These are phyloP conservation scores for Boletus subparvulus DNA, from an alignment of 768 basidiomycete species.

Conservation along the genomic window DNA sequence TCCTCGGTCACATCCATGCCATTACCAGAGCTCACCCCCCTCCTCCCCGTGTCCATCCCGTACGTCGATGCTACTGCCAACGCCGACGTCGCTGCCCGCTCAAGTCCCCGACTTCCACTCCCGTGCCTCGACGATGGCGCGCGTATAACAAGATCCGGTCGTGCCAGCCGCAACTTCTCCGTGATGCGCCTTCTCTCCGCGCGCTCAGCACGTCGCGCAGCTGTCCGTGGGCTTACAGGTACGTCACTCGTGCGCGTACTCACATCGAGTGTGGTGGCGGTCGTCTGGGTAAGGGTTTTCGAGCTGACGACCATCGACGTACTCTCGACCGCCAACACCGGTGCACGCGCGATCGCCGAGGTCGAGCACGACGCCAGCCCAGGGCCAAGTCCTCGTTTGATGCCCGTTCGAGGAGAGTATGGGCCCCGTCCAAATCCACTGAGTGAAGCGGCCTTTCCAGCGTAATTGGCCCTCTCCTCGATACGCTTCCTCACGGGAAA, in stretches of 20 bases:
- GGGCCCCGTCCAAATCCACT: not conserved
- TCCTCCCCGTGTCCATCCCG: not conserved
- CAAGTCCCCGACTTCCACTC: conserved; percentile 3
- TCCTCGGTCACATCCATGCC: not conserved
- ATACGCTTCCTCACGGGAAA: conserved; percentile 23
- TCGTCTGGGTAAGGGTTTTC: not conserved
- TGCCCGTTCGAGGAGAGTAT: not conserved
- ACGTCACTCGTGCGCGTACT: not conserved
- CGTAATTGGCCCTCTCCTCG: not conserved
- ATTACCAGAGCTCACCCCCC: not conserved
- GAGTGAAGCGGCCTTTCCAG: conserved; percentile 7
- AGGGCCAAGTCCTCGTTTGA: not conserved
- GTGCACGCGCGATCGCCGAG: not conserved
- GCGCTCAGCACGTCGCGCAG: conserved; percentile 17
- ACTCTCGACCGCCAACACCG: not conserved
- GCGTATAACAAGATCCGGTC: conserved; percentile 42
- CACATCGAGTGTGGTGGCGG: not conserved
- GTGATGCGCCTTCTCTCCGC: conserved; percentile 29
- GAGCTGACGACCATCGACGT: not conserved
- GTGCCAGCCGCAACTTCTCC: conserved; percentile 43
- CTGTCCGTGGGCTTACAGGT: conserved; percentile 19
- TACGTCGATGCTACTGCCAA: not conserved
- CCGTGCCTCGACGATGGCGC: conserved; percentile 26
- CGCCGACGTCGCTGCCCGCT: not conserved
- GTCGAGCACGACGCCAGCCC: conserved; percentile 2